Evolutionary conservation across 2,329 filamentous ascomycete species (phyloP).

Genomic region (Pseudodiploospora longispora): DNA sequence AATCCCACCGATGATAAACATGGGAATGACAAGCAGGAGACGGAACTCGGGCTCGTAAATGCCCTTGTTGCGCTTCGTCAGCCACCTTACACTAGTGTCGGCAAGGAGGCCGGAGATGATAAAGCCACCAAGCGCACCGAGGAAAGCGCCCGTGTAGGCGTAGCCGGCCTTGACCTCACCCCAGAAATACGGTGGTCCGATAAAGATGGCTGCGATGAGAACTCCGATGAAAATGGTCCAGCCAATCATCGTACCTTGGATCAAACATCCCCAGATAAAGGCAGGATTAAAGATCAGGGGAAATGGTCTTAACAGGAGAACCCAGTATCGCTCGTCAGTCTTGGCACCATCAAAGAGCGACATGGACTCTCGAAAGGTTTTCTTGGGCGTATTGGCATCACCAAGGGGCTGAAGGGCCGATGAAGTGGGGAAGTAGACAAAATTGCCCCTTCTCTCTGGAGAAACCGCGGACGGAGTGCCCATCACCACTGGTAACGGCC

Average conservation of each 20-base stretch:
- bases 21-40: constrained; percentile 72
- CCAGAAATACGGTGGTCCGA: constrained; percentile 76
- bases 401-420: constrained; percentile 26
- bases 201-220: constrained; percentile 72
- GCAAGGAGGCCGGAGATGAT: constrained; percentile 63
- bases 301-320: constrained; percentile 63
- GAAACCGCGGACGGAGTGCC: neutral
- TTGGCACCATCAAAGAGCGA: constrained; percentile 74
- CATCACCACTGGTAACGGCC: neutral
- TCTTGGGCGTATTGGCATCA: constrained; percentile 34
- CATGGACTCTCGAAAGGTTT: constrained; percentile 53
- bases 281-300: constrained; percentile 78
- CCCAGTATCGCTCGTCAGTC: constrained; percentile 64
- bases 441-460: constrained; percentile 10
- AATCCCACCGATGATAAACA: constrained; percentile 67
- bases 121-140: constrained; percentile 75
- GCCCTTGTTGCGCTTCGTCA: constrained; percentile 70
- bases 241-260: constrained; percentile 84
- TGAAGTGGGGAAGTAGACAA: constrained; percentile 25
- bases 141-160: constrained; percentile 75
- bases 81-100: constrained; percentile 60
- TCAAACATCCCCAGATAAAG: constrained; percentile 70
- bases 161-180: constrained; percentile 75
- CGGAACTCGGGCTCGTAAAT: constrained; percentile 90
- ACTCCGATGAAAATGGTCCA: constrained; percentile 93